Evolutionary conservation across 2,329 filamentous ascomycete genomes (phyloP).

Genomic region (Cryphonectria nitschkei): DNA sequence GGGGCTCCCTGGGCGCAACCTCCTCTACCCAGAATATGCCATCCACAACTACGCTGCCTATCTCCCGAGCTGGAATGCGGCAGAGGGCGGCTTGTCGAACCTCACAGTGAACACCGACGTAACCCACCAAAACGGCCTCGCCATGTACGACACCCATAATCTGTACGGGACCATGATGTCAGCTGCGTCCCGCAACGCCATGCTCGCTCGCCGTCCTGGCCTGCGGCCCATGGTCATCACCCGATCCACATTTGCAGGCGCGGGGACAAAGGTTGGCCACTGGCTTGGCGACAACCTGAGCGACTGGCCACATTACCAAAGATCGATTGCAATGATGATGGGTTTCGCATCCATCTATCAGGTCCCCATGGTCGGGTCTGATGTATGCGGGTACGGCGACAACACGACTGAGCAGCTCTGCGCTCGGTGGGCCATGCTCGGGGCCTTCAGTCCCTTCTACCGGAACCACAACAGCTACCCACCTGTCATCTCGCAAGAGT

Average conservation of each 20-base stretch:
- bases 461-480: conserved; percentile 67
- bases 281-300: conserved; percentile 64
- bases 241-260: conserved; percentile 75
- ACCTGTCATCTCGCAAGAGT: conserved; percentile 64
- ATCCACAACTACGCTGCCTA: conserved; percentile 66
- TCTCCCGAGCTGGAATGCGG: conserved; percentile 45
- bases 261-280: conserved; percentile 65
- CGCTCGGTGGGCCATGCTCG: conserved; percentile 74
- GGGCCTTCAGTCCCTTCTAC: conserved; percentile 76
- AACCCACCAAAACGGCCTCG: conserved; percentile 67
- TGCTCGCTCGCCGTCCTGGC: conserved; percentile 66
- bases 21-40: conserved; percentile 66
- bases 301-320: conserved; percentile 61
- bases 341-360: conserved; percentile 69
- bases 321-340: conserved; percentile 61
- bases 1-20: conserved; percentile 65
- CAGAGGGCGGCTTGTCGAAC: conserved; percentile 53
- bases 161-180: conserved; percentile 72
- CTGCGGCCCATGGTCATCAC: conserved; percentile 74
- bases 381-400: conserved; percentile 76
- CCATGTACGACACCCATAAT: conserved; percentile 67
- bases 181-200: conserved; percentile 63
- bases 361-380: conserved; percentile 69
- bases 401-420: conserved; percentile 71
- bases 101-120: conserved; percentile 70